Conservation (phyloP, 768 basidiomycete species). For the Suillus fuscotomentosus region DNA sequence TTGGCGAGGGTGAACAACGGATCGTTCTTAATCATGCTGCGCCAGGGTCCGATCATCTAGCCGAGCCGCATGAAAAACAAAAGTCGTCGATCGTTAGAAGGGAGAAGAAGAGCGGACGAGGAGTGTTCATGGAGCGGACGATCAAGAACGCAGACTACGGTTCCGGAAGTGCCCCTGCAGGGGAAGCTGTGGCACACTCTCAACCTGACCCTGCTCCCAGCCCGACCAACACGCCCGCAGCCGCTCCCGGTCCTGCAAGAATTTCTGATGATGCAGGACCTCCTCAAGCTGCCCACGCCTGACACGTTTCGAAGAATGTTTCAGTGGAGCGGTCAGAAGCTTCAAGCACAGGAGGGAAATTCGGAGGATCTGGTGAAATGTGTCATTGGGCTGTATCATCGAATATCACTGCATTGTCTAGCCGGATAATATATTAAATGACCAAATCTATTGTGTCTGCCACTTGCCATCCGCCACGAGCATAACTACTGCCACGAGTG, state of each 20-base stretch:
- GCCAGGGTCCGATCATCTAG: background rate
- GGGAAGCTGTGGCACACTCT: background rate
- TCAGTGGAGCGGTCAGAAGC: background rate
- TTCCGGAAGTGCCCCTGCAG: slow-evolving; percentile 6
- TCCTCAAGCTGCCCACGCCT: background rate
- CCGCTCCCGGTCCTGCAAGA: slow-evolving; percentile 9
- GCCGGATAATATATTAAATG: background rate
- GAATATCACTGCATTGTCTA: background rate
- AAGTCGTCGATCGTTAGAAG: background rate
- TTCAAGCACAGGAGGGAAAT: background rate
- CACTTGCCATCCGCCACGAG: background rate
- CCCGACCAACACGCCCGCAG: slow-evolving; percentile 13
- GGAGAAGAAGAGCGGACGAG: slow-evolving; percentile 3
- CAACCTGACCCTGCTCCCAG: slow-evolving; percentile 11
- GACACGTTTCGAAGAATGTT: slow-evolving; percentile 1
- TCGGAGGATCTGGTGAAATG: background rate
- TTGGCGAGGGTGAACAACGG: background rate
- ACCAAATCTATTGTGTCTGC: background rate
- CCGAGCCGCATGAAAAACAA: background rate
- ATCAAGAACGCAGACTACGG: slow-evolving; percentile 29
- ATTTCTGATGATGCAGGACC: slow-evolving; percentile 1
- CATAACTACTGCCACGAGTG: background rate
- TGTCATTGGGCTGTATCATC: background rate
- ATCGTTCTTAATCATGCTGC: background rate
- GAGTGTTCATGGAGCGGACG: slow-evolving; percentile 14